Evolutionary conservation across 169 alveolate species (phyloP).

Genomic region (Miamiensis avidus): DNA sequence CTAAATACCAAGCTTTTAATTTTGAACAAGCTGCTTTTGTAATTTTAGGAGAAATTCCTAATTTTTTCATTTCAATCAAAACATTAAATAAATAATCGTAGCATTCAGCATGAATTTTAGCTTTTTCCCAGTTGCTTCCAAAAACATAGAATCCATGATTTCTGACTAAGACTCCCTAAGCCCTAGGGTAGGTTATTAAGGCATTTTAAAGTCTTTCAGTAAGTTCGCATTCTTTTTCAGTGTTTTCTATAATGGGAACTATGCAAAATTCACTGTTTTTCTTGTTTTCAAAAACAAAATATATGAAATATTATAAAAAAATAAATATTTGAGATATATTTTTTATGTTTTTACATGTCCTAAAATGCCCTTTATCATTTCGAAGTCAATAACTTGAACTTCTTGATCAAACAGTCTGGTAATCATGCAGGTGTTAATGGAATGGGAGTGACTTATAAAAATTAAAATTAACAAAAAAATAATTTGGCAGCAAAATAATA

Average conservation of each 20-base stretch:
- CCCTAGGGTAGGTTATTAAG: conserved; percentile 21
- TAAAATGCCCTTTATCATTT: conserved; percentile 35
- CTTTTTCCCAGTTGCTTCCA: conserved; percentile 33
- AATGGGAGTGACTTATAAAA: conserved; percentile 17
- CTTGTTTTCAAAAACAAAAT: background rate
- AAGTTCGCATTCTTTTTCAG: conserved; percentile 26
- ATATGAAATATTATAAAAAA: background rate
- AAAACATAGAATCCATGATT: conserved; percentile 28
- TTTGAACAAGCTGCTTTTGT: background rate
- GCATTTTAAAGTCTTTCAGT: conserved; percentile 10
- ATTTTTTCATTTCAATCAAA: conserved; percentile 13
- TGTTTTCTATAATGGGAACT: conserved; percentile 32
- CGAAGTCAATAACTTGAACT: conserved; percentile 9
- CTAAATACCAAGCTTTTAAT: conserved; percentile 25
- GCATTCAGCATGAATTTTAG: conserved; percentile 26
- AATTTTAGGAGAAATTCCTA: conserved; percentile 7
- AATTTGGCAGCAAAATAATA: background rate
- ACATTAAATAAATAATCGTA: conserved; percentile 19
- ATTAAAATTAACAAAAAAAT: too few species aligned
- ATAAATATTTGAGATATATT: background rate
- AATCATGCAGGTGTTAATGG: conserved; percentile 5
- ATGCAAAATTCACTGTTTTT: conserved; percentile 2
- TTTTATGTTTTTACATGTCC: conserved; percentile 5
- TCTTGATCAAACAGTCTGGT: conserved; percentile 20
- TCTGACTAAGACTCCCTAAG: conserved; percentile 24